Base-by-base conservation (phyloP, 352 stramenopile genomes). In the Globisporangium emineosum region DNA sequence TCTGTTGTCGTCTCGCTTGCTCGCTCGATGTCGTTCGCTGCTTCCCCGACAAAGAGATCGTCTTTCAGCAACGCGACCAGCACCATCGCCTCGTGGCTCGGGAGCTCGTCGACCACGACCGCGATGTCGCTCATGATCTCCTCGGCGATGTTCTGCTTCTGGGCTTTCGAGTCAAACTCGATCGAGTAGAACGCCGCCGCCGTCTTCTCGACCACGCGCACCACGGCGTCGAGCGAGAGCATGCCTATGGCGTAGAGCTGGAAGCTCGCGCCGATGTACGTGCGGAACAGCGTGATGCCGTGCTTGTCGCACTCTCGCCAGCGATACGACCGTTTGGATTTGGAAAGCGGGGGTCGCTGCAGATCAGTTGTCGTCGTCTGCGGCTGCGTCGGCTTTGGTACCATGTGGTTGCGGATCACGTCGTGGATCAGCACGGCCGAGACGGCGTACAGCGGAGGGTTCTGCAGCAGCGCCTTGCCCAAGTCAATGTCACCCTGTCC, bases 401-500 rank as follows among this genome's bases (percentile, higher is more conserved):
- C 25, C 62, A 65, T 85, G 81, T 90, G 81, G 65, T 89, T 90
- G 67, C 84, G 84, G 66, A 93, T 87, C 27, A 93, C 77, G 60
- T 93, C 85, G 71, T 93, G 85, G 59, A 93, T 93, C 6, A 93
- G 72, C 49, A 93, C 85, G 21, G 72, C 72, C 0, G 72, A 76
- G 35, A 89, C 80, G 1, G 71, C 66, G 64, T 90, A 89, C 61
- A 79, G 64, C 9, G 78, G 60, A 1, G 82, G 79, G 17, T 83
- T 65, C 43, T 65, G 67, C 35, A 93, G 64, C 56, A 93, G 65
- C 45, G 79, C 70, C 68, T 90, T 92, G 71, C 85, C 85, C 25
- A 93, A 62, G 42, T 92, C 83, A 32, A 93, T 93, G 62, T 93
- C 85, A 17, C 85, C 83, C 56, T 93, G 85, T 4, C 85, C 85